Evolutionary conservation across 2,329 filamentous ascomycete genomes (phyloP).

Genomic region (Sporothrix mexicana): DNA sequence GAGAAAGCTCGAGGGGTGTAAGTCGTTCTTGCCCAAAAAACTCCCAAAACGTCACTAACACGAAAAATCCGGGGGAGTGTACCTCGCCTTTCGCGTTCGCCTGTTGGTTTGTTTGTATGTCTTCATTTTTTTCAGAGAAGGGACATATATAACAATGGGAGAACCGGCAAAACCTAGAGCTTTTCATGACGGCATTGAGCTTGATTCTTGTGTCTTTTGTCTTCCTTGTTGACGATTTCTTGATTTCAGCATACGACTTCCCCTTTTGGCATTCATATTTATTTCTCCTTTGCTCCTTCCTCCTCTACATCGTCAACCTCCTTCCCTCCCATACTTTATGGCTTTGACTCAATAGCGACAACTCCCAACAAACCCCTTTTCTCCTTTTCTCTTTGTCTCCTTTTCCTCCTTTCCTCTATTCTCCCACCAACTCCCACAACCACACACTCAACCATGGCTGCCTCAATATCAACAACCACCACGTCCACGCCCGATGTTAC

Average conservation of each 20-base stretch:
- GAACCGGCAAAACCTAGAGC: not conserved
- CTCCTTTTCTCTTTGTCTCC: no score
- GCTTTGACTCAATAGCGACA: conserved; percentile 14
- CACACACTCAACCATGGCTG: conserved; percentile 8
- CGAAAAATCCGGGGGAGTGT: conserved; percentile 24
- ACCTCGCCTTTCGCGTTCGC: not conserved
- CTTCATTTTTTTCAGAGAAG: not conserved
- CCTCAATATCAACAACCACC: not conserved
- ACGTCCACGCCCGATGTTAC: conserved; percentile 17
- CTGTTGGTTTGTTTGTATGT: not conserved
- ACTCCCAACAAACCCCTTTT: not conserved
- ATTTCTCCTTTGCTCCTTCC: conserved; percentile 2
- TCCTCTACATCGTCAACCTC: not conserved
- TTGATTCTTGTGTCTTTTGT: conserved; percentile 11
- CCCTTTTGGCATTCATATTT: not conserved
- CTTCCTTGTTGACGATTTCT: conserved; percentile 1
- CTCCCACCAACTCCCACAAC: not conserved
- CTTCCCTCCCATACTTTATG: not conserved
- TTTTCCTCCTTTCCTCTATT: no score
- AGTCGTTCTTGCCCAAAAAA: not conserved
- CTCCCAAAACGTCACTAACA: conserved; percentile 16
- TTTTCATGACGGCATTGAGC: conserved; percentile 7
- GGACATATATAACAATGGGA: conserved; percentile 22
- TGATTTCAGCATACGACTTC: not conserved
- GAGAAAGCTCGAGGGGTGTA: conserved; percentile 18